Conservation (phyloP, 2,329 filamentous ascomycete genomes). For the Pestalotiopsis fici region DNA sequence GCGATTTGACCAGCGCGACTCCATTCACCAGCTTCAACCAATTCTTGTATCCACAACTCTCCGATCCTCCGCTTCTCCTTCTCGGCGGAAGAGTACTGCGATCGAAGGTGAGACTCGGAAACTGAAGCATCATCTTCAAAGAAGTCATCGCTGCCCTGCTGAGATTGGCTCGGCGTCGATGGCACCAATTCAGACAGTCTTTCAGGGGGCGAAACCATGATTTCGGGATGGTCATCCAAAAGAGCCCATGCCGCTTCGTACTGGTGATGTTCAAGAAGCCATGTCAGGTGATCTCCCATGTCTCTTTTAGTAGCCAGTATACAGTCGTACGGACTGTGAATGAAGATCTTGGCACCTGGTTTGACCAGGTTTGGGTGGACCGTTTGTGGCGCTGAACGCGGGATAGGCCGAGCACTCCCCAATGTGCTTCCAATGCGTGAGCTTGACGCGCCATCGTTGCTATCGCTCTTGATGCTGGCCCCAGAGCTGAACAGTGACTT, state of each 20-base stretch:
- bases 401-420: constrained; percentile 32
- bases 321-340: constrained; percentile 95
- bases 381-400: constrained; percentile 29
- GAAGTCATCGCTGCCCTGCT: constrained; percentile 58
- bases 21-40: constrained; percentile 78
- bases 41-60: constrained; percentile 88
- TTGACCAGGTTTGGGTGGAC: constrained; percentile 58
- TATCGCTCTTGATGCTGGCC: constrained; percentile 71
- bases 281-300: constrained; percentile 79
- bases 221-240: constrained; percentile 83
- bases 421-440: constrained; percentile 42
- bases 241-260: constrained; percentile 89
- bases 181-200: constrained; percentile 39
- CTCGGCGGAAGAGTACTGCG: constrained; percentile 67
- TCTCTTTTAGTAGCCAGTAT: constrained; percentile 90
- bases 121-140: constrained; percentile 72
- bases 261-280: constrained; percentile 79
- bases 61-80: constrained; percentile 90
- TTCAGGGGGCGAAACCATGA: constrained; percentile 47
- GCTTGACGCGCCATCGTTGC: constrained; percentile 60
- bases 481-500: constrained; percentile 84
- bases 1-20: constrained; percentile 75
- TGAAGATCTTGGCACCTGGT: constrained; percentile 73
- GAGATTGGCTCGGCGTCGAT: constrained; percentile 41
- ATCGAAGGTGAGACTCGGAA: constrained; percentile 59